Conservation (phyloP, 1,284 basidiomycete species). For the Ceratobasidium papillatum region DNA sequence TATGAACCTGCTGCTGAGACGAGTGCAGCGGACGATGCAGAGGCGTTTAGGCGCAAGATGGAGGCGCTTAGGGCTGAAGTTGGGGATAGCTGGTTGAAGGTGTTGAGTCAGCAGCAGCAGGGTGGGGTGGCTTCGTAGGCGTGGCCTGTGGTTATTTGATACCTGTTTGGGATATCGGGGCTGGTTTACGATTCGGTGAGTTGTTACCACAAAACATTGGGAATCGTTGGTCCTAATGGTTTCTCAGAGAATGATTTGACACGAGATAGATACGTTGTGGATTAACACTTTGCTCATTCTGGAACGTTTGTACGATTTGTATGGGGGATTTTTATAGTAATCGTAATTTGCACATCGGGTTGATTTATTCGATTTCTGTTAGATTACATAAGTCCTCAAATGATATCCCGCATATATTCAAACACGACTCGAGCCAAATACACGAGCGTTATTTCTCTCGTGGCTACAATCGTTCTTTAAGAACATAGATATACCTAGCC, state of each 20-base stretch:
- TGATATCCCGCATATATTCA: not conserved
- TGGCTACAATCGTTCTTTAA: too few species aligned
- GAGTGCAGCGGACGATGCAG: constrained; percentile 58
- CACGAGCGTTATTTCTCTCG: not conserved
- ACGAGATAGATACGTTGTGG: not conserved
- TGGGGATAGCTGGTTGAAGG: constrained; percentile 86
- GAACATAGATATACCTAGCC: too few species aligned
- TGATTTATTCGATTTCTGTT: not conserved
- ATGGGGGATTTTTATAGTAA: not conserved
- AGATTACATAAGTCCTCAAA: not conserved
- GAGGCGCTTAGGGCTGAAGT: constrained; percentile 85
- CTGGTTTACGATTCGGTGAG: too few species aligned
- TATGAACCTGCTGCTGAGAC: constrained; percentile 60
- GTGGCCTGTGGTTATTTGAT: too few species aligned
- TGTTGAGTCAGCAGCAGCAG: constrained; percentile 66
- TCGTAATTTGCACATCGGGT: not conserved
- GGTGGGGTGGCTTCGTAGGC: constrained; percentile 22
- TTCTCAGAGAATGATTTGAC: too few species aligned
- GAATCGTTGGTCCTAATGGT: too few species aligned
- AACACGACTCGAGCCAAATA: not conserved
- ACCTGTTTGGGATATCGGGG: too few species aligned
- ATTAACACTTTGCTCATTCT: not conserved
- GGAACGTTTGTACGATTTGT: not conserved
- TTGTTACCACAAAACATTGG: too few species aligned
- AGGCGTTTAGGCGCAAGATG: constrained; percentile 76